Base-by-base conservation (phyloP, 2,329 filamentous ascomycete genomes). In the Juglanconis juglandina region DNA sequence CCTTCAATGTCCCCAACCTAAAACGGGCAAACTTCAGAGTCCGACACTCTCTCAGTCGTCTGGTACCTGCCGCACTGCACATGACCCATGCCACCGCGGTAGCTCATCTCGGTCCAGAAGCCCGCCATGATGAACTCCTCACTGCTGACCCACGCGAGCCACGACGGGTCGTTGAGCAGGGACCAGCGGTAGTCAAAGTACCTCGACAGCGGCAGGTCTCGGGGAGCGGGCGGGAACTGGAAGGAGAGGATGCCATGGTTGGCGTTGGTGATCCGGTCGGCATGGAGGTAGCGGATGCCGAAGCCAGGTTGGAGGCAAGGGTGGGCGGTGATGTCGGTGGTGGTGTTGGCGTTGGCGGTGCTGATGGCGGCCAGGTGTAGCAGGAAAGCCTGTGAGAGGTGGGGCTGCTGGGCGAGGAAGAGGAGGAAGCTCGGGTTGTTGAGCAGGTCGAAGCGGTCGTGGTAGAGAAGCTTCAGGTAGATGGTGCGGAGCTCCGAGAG, bases 401-500 rank as follows among this genome's bases (percentile, higher is more conserved):
- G 30, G 2, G 55, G 39, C 30, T 51, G 47, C 9, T 35, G n/a
- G 10, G 55, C 30, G 37, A 52, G 47, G 48, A 24, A 37, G 30
- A 42, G 37, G n/a, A 58, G 47, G 48, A 58, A 46, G 30, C 8
- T 24, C 24, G n/a, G 14, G 37, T 52, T 58, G 48, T 52, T 58
- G 11, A 58, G 39, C 33, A 58, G 55, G 14, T 42, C 37, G 37
- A 58, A 58, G 35, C 55, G 55, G 55, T 58, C 33, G 1, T 41
- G 3, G 37, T 58, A 46, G 30, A 58, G 17, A 14, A 41, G 14
- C 9, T 37, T 13, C 14, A 58, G 30, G 46, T 51, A 57, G 7
- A 34, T 10, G 6, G 41, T 32, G 34, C 34, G 53, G 17, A 56
- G 42, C 11, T 42, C 33, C 33, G 33, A 42, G 32, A 56, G 33